A percentile compares a stretch with the other conserved stretches of the same genome.
These are phyloP conservation scores for Salix suchowensis DNA, from an alignment of 345 rosid species.

Conservation along the genomic window DNA sequence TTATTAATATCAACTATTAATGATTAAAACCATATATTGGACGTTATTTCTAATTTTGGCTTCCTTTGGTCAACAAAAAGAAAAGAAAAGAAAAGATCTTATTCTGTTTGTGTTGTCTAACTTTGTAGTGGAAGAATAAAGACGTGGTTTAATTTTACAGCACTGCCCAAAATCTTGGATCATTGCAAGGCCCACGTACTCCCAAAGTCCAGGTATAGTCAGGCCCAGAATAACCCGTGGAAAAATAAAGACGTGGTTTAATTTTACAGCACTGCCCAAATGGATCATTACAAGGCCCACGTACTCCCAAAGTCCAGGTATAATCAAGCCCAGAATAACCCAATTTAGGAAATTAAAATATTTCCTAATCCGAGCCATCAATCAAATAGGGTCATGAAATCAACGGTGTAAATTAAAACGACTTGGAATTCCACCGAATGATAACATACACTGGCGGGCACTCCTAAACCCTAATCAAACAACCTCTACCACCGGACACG, in stretches of 20 bases:
- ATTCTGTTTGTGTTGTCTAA: too few species aligned
- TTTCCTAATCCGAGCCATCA: background rate
- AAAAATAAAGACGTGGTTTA: too few species aligned
- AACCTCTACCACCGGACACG: background rate
- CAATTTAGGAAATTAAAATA: background rate
- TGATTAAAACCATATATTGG: too few species aligned
- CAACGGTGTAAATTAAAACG: background rate
- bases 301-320: background rate
- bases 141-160: too few species aligned
- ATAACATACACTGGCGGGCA: background rate
- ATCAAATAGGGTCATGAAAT: background rate
- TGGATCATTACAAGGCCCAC: background rate
- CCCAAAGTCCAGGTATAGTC: background rate
- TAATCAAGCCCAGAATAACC: background rate
- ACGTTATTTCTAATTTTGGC: too few species aligned
- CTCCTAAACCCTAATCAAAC: slow-evolving; percentile 13
- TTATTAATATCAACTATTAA: too few species aligned
- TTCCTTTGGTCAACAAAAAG: too few species aligned
- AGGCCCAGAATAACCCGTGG: too few species aligned
- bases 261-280: too few species aligned
- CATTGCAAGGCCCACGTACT: background rate
- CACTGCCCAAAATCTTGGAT: too few species aligned
- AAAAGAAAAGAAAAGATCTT: too few species aligned
- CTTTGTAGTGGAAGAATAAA: too few species aligned
- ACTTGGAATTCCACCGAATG: background rate